Evolutionary conservation across 192 early-diverging fungal species (phyloP).

Genomic region (Funneliformis geosporum): DNA sequence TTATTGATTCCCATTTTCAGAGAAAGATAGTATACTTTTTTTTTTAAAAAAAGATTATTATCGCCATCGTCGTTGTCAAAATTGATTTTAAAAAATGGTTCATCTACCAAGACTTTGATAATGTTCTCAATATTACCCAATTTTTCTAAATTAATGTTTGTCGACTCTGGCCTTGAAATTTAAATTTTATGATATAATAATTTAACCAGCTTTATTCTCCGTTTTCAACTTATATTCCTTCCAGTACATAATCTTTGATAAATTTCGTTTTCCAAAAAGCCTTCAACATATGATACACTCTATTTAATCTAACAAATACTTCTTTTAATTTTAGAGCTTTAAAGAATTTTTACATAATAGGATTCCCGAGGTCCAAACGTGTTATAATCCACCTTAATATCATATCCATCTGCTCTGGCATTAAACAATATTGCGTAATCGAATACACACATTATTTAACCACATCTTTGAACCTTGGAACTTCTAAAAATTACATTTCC

Average conservation of each 20-base stretch:
- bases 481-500: slow-evolving; percentile 26
- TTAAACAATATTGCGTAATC: slow-evolving; percentile 1
- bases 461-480: slow-evolving; percentile 12
- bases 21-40: no score
- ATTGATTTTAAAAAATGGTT: no score
- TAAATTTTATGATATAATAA: slow-evolving; percentile 22
- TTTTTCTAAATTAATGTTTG: slow-evolving; percentile 27
- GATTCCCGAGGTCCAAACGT: slow-evolving; percentile 23
- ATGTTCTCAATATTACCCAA: slow-evolving; percentile 25
- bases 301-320: slow-evolving; percentile 27
- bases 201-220: neutral
- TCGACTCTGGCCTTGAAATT: slow-evolving; percentile 11
- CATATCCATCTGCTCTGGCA: slow-evolving; percentile 29
- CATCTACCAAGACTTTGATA: no score
- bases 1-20: no score
- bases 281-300: slow-evolving; percentile 10
- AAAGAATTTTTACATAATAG: slow-evolving; percentile 23
- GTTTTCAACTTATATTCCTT: no score
- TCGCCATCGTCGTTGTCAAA: no score
- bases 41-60: no score
- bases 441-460: slow-evolving; percentile 14
- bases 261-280: neutral
- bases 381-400: slow-evolving; percentile 7
- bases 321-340: slow-evolving; percentile 27
- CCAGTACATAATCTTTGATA: slow-evolving; percentile 1